Base-by-base conservation (phyloP, 2,329 filamentous ascomycete genomes). In the Ploettnerulaceae sp. region DNA sequence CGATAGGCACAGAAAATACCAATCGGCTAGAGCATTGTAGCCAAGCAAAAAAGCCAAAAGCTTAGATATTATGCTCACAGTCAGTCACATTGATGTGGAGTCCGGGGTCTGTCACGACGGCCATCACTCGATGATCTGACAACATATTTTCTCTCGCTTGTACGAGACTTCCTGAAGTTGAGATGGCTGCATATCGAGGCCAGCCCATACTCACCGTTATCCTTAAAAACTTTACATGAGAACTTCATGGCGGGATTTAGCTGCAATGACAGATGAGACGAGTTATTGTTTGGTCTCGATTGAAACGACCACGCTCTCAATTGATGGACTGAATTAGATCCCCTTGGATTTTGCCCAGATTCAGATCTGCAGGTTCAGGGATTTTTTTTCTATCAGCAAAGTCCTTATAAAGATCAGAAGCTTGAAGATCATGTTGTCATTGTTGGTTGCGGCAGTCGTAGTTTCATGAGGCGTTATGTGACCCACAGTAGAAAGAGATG, bases 321-420 rank as follows among this genome's bases (percentile, higher is more conserved):
- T 22, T 21, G 7, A 12, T 21, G 32, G 5, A 15, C 40, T 32
- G 36, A 44, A 44, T 35, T 44, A 44, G 40, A 34, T 22, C 32
- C 40, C 40, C 22, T 32, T 21, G 20, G 22, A 20, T 42, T 32
- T 21, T 15, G 8, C 17, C 18, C 5, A 14, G 18, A 15, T 8
- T 15, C 34, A n/a, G 18, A 42, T 34, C 39, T 43, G 40, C 40
- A 44, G 31, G 31, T 20, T 35, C 40, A 44, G 31, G 40, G 40
- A 32, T n/a, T n/a, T 32, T 17, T 17, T 17, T n/a, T 17, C 29
- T n/a, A 32, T 32, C 29, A 32, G 15, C 15, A 32, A 32, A 7
- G 14, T 32, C 29, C 29, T 15, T 32, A 32, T 32, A 9, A 32
- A 32, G 15, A 32, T 32, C 18, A n/a, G n/a, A n/a, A n/a, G n/a